phyloP scores from a whole-genome alignment of 1,284 basidiomycete genomes.

The Cutaneotrichosporon cavernicola region DNA sequence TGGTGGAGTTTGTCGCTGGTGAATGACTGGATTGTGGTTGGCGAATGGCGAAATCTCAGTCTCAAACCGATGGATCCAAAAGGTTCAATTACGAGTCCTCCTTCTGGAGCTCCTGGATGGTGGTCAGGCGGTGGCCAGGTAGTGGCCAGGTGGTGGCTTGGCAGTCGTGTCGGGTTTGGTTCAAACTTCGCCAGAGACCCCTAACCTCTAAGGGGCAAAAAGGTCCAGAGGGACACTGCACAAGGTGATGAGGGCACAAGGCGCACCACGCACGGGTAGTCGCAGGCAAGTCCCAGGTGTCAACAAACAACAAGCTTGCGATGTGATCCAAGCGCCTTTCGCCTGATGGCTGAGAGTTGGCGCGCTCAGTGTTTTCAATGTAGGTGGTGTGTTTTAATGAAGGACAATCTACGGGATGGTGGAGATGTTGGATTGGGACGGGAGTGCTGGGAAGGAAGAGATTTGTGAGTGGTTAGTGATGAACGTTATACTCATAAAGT shows the following conservation, averaged over 20 bases:
- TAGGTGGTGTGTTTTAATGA: too few relatives aligned
- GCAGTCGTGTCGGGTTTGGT: neutral
- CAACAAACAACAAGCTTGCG: neutral
- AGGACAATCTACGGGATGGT: too few relatives aligned
- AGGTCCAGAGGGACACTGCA: neutral
- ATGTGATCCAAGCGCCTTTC: neutral
- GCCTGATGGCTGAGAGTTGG: neutral
- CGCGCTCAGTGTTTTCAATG: too few relatives aligned
- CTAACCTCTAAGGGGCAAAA: neutral
- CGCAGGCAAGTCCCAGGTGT: neutral
- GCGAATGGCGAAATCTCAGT: neutral
- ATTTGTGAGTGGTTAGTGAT: too few relatives aligned
- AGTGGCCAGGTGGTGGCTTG: neutral
- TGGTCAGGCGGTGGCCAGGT: too few relatives aligned
- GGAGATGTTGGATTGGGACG: too few relatives aligned
- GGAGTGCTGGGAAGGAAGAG: too few relatives aligned
- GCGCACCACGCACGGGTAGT: neutral
- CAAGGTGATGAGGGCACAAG: neutral
- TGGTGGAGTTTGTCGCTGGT: neutral
- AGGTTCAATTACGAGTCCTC: too few relatives aligned
- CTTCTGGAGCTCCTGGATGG: too few relatives aligned
- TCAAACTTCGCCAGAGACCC: neutral
- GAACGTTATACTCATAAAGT: too few relatives aligned
- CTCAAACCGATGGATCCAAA: too few relatives aligned
- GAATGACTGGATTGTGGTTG: conserved; percentile 3